These are phyloP conservation scores for Diaporthe humulicola DNA, from an alignment of 2,329 filamentous ascomycete species.

Conservation along the genomic window DNA sequence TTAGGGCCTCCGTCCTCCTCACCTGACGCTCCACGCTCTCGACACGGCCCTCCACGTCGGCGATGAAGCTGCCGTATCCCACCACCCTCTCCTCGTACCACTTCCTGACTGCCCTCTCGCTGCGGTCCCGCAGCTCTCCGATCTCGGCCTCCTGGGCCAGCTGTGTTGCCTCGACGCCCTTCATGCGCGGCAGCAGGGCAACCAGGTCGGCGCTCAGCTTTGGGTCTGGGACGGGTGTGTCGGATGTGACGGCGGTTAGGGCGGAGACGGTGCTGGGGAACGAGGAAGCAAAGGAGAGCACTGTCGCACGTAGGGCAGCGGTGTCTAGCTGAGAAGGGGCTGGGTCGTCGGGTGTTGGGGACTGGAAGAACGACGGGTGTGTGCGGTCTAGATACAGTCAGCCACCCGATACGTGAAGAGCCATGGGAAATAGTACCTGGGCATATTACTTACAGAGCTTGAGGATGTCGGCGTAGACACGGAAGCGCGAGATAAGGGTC, in stretches of 20 bases:
- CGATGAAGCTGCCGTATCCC: constrained; percentile 76
- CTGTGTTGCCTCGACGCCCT: constrained; percentile 71
- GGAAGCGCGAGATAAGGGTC: constrained; percentile 62
- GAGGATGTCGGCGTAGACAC: constrained; percentile 71
- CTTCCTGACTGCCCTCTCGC: constrained; percentile 70
- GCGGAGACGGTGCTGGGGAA: constrained; percentile 70
- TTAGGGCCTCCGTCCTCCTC: constrained; percentile 68
- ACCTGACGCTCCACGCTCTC: constrained; percentile 75
- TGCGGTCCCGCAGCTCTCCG: constrained; percentile 72
- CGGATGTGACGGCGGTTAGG: constrained; percentile 65
- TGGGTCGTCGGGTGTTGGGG: constrained; percentile 50
- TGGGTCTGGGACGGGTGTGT: constrained; percentile 70
- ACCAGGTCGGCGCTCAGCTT: constrained; percentile 68
- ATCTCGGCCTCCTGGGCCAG: constrained; percentile 73
- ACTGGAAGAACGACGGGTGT: constrained; percentile 68
- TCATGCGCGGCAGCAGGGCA: constrained; percentile 72
- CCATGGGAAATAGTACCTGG: neutral
- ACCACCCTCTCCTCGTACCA: constrained; percentile 85
- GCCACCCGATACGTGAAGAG: neutral
- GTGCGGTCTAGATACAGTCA: constrained; percentile 59
- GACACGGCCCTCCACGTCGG: constrained; percentile 77
- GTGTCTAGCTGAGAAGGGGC: constrained; percentile 65
- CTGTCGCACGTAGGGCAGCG: constrained; percentile 65
- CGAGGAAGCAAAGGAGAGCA: constrained; percentile 68
- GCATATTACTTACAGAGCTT: constrained; percentile 65